Conservation (phyloP, 257 asterid species). For the Gardenia jasminoides region DNA sequence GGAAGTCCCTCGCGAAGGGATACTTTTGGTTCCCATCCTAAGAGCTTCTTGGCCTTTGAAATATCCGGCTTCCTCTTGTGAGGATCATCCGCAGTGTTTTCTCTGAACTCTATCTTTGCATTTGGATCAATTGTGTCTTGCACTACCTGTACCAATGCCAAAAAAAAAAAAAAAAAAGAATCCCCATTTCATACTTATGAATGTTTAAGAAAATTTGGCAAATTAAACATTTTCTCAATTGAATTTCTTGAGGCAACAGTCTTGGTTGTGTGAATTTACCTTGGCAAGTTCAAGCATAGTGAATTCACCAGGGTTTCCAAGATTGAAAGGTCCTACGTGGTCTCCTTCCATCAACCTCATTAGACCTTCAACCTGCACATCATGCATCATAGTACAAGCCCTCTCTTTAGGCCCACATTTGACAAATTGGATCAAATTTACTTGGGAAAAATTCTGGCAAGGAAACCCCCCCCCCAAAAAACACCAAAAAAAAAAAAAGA, state of each 20-base stretch:
- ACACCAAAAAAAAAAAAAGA: too few relatives aligned
- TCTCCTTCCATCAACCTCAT: slow-evolving; percentile 85
- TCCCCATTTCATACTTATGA: background rate
- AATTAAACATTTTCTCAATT: background rate
- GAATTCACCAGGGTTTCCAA: slow-evolving; percentile 88
- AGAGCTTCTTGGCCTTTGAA: slow-evolving; percentile 67
- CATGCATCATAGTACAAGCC: background rate
- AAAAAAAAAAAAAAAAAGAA: background rate
- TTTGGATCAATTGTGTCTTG: slow-evolving; percentile 74
- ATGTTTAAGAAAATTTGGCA: background rate
- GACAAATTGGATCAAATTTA: background rate
- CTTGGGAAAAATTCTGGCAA: background rate
- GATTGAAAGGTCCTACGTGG: slow-evolving; percentile 82
- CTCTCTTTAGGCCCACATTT: background rate
- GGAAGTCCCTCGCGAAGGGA: slow-evolving; percentile 82
- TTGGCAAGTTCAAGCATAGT: slow-evolving; percentile 90
- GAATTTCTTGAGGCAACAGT: background rate
- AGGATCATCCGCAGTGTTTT: slow-evolving; percentile 85
- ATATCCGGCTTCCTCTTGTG: slow-evolving; percentile 89
- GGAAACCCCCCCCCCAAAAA: too few relatives aligned
- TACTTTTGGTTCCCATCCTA: slow-evolving; percentile 74
- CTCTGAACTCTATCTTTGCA: slow-evolving; percentile 70
- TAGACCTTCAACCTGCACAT: slow-evolving; percentile 68
- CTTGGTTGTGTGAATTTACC: slow-evolving; percentile 31
- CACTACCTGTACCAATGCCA: slow-evolving; percentile 49